Percentiles rank a stretch among this genome's conserved stretches.
Evolutionary conservation across 2,329 filamentous ascomycete genomes (phyloP).

Genomic region (Neurospora sp.): DNA sequence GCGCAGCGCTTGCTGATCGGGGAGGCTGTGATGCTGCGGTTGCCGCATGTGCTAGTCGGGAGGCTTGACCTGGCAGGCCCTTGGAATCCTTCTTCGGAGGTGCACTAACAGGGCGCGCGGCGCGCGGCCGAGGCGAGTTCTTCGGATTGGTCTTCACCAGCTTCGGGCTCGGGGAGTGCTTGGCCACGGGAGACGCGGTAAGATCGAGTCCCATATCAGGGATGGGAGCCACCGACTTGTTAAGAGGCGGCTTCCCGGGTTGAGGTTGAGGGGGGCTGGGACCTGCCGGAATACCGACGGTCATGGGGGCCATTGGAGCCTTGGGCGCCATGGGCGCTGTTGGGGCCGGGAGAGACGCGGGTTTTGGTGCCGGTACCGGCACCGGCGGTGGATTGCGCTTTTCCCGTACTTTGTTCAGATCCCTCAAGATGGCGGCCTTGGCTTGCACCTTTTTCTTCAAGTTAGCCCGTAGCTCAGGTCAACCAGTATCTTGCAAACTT

Average conservation of each 20-base stretch:
- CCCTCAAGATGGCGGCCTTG: conserved; percentile 45
- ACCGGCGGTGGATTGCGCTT: conserved; percentile 16
- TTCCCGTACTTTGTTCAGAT: conserved; percentile 35
- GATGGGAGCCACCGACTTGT: conserved; percentile 41
- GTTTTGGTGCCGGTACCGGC: conserved; percentile 5
- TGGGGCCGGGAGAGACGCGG: conserved; percentile 5
- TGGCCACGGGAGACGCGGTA: conserved; percentile 12
- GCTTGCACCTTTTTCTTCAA: conserved; percentile 30
- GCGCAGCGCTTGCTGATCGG: conserved; percentile 3
- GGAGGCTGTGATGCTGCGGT: conserved; percentile 1
- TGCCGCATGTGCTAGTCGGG: not conserved
- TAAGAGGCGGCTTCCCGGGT: conserved; percentile 24
- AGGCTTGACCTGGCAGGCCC: conserved; percentile 6
- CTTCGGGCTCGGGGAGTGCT: conserved; percentile 11
- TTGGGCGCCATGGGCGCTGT: conserved; percentile 12
- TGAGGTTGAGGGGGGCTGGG: conserved; percentile 5
- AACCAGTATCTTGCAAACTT: not conserved
- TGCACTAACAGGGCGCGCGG: conserved; percentile 14
- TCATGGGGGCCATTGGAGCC: conserved; percentile 5
- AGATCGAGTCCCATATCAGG: conserved; percentile 45
- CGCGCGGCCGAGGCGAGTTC: conserved; percentile 10
- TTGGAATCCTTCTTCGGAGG: conserved; percentile 17
- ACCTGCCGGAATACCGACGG: not conserved
- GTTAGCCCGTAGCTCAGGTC: not conserved
- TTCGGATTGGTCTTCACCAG: conserved; percentile 12